A percentile compares a stretch with the other conserved stretches of the same genome.
Evolutionary conservation across 768 basidiomycete species (phyloP).

Genomic region (Mycena galopus): DNA sequence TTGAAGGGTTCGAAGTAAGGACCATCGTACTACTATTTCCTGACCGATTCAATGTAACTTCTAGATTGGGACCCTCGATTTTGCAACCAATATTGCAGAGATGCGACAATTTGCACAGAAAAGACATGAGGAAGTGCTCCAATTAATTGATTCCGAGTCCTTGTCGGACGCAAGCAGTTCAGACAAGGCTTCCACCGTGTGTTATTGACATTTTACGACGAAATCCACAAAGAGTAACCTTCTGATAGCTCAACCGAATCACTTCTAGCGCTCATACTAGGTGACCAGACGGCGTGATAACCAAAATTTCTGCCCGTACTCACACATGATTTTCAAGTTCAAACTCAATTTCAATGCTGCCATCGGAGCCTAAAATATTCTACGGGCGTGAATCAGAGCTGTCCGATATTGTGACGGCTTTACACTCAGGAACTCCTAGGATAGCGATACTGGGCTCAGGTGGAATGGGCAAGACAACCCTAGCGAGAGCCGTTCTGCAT

Average conservation of each 20-base stretch:
- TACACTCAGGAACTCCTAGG: not conserved
- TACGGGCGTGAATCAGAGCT: not conserved
- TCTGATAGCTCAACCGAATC: not conserved
- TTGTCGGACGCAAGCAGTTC: not conserved
- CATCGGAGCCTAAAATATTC: not conserved
- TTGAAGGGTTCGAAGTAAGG: not conserved
- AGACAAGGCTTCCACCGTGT: not conserved
- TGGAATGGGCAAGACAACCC: not conserved
- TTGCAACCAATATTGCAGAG: not conserved
- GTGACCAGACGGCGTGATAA: not conserved
- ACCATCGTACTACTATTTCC: not conserved
- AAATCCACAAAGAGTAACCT: not conserved
- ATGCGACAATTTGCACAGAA: not conserved
- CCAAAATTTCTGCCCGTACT: not conserved
- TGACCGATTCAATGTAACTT: not conserved
- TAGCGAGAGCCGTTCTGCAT: not conserved
- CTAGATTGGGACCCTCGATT: not conserved
- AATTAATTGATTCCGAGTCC: not conserved
- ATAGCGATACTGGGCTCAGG: not conserved
- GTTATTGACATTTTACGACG: not conserved
- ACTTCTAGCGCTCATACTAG: not conserved
- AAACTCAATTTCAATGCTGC: not conserved
- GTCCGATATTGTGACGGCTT: not conserved
- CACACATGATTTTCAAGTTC: not conserved
- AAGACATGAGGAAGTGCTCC: not conserved